Evolutionary conservation across 331 rosid genomes (phyloP).

Genomic region (Malus hybrid): DNA sequence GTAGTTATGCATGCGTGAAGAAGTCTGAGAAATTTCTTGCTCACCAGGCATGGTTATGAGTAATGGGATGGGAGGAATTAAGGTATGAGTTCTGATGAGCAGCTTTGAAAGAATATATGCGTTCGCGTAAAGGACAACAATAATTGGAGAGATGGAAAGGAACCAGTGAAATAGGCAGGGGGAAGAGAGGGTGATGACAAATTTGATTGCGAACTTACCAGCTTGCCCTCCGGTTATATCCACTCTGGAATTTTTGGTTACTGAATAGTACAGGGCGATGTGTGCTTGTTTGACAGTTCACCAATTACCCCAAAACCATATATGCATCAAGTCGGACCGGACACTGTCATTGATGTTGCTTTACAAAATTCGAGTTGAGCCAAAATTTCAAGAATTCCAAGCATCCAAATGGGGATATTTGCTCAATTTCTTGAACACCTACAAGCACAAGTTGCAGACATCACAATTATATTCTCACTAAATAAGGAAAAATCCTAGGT

Average conservation of each 20-base stretch:
- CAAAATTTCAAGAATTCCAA: background rate
- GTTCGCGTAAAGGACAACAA: background rate
- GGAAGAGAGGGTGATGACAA: constrained; percentile 15
- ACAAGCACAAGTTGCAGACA: background rate
- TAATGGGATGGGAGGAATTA: background rate
- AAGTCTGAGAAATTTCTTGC: constrained; percentile 11
- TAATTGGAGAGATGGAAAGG: constrained; percentile 7
- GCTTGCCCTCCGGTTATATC: constrained; percentile 19
- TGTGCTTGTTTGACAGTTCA: background rate
- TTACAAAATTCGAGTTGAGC: background rate
- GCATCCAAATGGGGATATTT: background rate
- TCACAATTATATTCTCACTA: background rate
- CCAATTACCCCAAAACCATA: background rate
- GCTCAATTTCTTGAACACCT: background rate
- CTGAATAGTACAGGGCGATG: background rate
- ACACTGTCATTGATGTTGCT: background rate
- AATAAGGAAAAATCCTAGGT: background rate
- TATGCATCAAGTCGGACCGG: background rate
- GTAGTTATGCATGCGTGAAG: constrained; percentile 21
- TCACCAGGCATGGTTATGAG: constrained; percentile 37
- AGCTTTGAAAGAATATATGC: background rate
- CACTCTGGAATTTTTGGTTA: background rate
- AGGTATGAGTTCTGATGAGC: background rate
- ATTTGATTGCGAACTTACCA: background rate
- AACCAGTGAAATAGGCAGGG: background rate